phyloP scores from a whole-genome alignment of 1,139 yeast species.

The Hyphopichia khmerensis region DNA sequence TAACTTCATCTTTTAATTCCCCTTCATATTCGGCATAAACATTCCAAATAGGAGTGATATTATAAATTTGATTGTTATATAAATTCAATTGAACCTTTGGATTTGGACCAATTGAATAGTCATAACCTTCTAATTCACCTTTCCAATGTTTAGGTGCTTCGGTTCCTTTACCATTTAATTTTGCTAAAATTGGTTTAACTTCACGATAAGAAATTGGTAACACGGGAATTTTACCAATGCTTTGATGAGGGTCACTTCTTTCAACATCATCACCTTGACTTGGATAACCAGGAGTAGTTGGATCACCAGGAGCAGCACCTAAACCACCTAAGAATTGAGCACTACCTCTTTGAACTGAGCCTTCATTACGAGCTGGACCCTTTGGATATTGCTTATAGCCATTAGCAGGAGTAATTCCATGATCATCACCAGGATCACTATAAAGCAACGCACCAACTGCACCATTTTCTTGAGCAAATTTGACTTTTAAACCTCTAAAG shows the following conservation, averaged over 20 bases:
- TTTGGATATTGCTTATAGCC: conserved; percentile 45
- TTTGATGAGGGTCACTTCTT: conserved; percentile 39
- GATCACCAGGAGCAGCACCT: conserved; percentile 74
- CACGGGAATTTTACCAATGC: conserved; percentile 47
- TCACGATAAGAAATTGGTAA: conserved; percentile 49
- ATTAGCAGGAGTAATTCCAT: conserved; percentile 41
- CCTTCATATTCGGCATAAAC: conserved; percentile 50
- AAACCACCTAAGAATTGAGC: conserved; percentile 71
- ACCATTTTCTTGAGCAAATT: conserved; percentile 49
- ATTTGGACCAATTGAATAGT: conserved; percentile 48
- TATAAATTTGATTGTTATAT: conserved; percentile 41
- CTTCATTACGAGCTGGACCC: conserved; percentile 50
- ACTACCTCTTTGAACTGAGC: conserved; percentile 76
- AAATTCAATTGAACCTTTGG: conserved; percentile 42
- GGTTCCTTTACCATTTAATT: conserved; percentile 43
- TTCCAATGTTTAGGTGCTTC: conserved; percentile 31
- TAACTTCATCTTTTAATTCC: conserved; percentile 37
- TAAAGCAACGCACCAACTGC: conserved; percentile 45
- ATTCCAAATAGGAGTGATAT: conserved; percentile 43
- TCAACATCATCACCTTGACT: conserved; percentile 53
- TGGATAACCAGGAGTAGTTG: conserved; percentile 83
- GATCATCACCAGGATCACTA: conserved; percentile 47
- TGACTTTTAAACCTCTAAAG: conserved; percentile 47
- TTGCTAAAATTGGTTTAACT: conserved; percentile 42
- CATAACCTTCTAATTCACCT: conserved; percentile 44